phyloP scores from a whole-genome alignment of 768 basidiomycete species.

The Lyophyllum decastes region DNA sequence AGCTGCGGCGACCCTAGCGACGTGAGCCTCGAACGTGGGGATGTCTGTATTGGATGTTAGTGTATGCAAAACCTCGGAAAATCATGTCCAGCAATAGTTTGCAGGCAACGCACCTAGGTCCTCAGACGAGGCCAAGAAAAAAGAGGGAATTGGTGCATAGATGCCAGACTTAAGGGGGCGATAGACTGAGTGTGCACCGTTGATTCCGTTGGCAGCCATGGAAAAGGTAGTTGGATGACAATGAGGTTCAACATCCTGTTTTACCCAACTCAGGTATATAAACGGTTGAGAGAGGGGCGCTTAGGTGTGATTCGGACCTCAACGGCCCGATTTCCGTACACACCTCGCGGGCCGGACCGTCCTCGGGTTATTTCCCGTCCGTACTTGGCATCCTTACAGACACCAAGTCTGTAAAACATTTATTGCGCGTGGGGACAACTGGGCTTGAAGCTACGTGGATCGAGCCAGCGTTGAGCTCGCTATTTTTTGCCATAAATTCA shows the following conservation, averaged over 20 bases:
- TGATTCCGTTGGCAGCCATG: conserved; percentile 47
- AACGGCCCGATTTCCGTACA: conserved; percentile 25
- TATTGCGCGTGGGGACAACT: background rate
- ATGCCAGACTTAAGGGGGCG: conserved; percentile 75
- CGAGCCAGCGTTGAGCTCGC: no score
- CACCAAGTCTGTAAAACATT: background rate
- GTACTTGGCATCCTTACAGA: background rate
- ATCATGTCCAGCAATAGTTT: background rate
- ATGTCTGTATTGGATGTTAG: conserved; percentile 48
- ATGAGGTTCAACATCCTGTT: conserved; percentile 17
- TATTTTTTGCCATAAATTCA: background rate
- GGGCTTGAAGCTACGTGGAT: background rate
- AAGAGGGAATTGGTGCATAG: conserved; percentile 85
- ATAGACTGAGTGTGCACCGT: conserved; percentile 31
- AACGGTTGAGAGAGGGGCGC: conserved; percentile 16
- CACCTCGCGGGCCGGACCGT: conserved; percentile 23
- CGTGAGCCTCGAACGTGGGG: conserved; percentile 65
- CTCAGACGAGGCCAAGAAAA: conserved; percentile 75
- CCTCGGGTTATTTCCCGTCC: conserved; percentile 13
- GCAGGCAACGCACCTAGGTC: conserved; percentile 68
- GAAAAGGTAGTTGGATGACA: conserved; percentile 12
- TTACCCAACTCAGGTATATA: conserved; percentile 21
- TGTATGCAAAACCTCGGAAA: conserved; percentile 3
- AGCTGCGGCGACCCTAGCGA: conserved; percentile 60
- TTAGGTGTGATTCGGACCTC: conserved; percentile 20